These are phyloP conservation scores for Tylopilus sp. DNA, from an alignment of 768 basidiomycete species.

Conservation along the genomic window DNA sequence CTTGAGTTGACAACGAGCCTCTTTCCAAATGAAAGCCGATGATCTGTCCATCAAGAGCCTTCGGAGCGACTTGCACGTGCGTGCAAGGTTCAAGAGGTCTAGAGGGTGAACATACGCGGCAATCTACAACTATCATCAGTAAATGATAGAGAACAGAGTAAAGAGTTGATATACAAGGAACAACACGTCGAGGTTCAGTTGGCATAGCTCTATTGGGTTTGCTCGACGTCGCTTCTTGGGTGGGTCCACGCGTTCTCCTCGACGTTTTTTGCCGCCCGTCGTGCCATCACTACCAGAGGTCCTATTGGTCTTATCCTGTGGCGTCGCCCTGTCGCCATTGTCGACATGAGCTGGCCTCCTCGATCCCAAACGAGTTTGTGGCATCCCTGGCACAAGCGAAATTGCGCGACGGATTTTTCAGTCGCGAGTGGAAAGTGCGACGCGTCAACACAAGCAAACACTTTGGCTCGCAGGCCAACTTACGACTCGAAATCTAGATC, in stretches of 20 bases:
- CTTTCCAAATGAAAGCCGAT: slow-evolving; percentile 26
- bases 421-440: too few species aligned
- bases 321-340: too few species aligned
- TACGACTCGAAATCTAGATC: too few species aligned
- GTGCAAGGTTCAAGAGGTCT: slow-evolving; percentile 31
- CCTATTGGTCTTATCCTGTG: too few species aligned
- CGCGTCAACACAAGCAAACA: too few species aligned
- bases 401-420: too few species aligned
- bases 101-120: slow-evolving; percentile 37
- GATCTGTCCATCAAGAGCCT: slow-evolving; percentile 32
- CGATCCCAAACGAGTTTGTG: too few species aligned
- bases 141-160: not conserved
- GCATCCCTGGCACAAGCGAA: too few species aligned
- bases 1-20: slow-evolving; percentile 28
- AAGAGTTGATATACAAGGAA: not conserved
- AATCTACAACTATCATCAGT: slow-evolving; percentile 28
- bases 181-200: not conserved
- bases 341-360: too few species aligned
- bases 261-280: too few species aligned
- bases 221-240: not conserved
- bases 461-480: too few species aligned
- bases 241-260: not conserved
- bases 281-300: too few species aligned
- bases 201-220: not conserved
- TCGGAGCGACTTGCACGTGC: slow-evolving; percentile 37